These are phyloP conservation scores for Leccinum pallidistipes DNA, from an alignment of 1,284 basidiomycete species.

Conservation along the genomic window DNA sequence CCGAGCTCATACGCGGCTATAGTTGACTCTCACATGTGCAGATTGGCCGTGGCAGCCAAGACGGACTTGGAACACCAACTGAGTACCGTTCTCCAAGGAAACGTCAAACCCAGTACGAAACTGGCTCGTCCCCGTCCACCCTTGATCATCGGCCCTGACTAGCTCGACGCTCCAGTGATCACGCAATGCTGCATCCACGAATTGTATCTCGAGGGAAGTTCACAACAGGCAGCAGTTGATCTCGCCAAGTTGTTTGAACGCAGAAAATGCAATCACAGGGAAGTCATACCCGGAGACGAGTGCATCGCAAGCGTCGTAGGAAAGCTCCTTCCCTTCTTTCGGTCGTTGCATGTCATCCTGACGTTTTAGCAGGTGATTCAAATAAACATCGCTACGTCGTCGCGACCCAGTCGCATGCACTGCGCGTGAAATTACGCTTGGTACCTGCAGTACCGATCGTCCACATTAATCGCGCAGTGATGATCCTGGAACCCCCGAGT, in stretches of 20 bases:
- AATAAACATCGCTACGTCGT: slow-evolving; percentile 93
- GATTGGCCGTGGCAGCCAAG: slow-evolving; percentile 65
- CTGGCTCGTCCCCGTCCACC: slow-evolving; percentile 6
- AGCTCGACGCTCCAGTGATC: slow-evolving; percentile 74
- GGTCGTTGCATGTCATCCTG: slow-evolving; percentile 10
- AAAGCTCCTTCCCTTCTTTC: slow-evolving; percentile 37
- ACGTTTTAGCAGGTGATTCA: slow-evolving; percentile 56
- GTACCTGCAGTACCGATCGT: slow-evolving; percentile 85
- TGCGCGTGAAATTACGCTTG: slow-evolving; percentile 63
- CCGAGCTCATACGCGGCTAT: slow-evolving; percentile 17
- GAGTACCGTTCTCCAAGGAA: slow-evolving; percentile 74
- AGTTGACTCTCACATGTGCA: slow-evolving; percentile 90
- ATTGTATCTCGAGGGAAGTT: slow-evolving; percentile 77
- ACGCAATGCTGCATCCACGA: slow-evolving; percentile 94
- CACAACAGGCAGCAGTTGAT: slow-evolving; percentile 73
- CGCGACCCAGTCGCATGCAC: slow-evolving; percentile 72
- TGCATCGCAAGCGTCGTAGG: slow-evolving; percentile 85
- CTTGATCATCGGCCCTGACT: slow-evolving; percentile 28
- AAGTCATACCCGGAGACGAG: slow-evolving; percentile 78
- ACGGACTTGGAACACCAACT: slow-evolving; percentile 78
- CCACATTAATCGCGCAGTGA: slow-evolving; percentile 87
- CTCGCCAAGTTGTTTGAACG: slow-evolving; percentile 93
- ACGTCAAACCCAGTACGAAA: slow-evolving; percentile 83
- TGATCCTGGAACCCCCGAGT: slow-evolving; percentile 87
- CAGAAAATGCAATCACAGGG: slow-evolving; percentile 91